These are phyloP conservation scores for Penicillium cosmopolitanum DNA, from an alignment of 495 filamentous ascomycete genomes.

Conservation along the genomic window DNA sequence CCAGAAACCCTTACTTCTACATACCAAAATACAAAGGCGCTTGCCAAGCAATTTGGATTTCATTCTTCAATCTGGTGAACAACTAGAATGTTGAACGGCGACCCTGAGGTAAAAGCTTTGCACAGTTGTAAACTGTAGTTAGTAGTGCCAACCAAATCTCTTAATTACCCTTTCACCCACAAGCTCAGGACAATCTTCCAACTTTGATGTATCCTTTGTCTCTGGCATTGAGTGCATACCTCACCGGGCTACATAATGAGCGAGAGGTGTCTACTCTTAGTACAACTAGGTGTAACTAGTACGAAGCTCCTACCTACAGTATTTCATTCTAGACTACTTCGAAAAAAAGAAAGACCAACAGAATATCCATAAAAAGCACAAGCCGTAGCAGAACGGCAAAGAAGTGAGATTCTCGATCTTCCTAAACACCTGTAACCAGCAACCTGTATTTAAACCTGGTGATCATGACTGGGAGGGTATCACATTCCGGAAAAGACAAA, in stretches of 20 bases:
- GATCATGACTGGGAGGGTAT: not conserved
- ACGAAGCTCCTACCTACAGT: no score
- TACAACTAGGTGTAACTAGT: no score
- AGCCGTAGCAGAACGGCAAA: not conserved
- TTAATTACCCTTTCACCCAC: no score
- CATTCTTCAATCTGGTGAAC: not conserved
- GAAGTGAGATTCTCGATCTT: not conserved
- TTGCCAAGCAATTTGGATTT: constrained; percentile 3
- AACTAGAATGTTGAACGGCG: not conserved
- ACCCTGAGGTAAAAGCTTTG: not conserved
- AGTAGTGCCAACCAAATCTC: no score
- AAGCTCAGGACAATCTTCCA: no score
- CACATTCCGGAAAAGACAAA: not conserved
- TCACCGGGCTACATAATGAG: no score
- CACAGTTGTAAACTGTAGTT: not conserved
- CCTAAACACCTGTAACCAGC: not conserved
- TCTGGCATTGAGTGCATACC: no score
- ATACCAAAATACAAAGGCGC: constrained; percentile 2
- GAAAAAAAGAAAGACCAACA: no score
- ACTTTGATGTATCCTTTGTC: no score
- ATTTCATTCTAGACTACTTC: no score
- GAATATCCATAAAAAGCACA: not conserved
- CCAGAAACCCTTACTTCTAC: not conserved
- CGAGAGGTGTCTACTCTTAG: no score
- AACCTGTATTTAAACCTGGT: not conserved